These are phyloP conservation scores for Wallacemonas sp. DNA, from an alignment of 208 protist species.

Conservation along the genomic window DNA sequence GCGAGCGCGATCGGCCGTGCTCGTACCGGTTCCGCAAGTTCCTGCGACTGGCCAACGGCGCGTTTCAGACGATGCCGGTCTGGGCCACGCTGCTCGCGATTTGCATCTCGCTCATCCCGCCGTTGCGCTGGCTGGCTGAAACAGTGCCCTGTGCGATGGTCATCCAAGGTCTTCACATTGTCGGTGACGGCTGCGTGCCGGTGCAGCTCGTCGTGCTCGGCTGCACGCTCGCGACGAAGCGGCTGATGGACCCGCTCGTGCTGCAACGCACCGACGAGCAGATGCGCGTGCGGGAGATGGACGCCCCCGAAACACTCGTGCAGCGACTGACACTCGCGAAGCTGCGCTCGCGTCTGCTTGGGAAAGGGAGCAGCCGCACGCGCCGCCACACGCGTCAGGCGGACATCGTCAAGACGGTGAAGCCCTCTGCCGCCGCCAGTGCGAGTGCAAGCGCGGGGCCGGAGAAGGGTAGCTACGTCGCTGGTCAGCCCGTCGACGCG, in stretches of 20 bases:
- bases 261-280: slow-evolving; percentile 11
- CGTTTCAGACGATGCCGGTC: slow-evolving; percentile 22
- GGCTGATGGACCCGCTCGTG: slow-evolving; percentile 15
- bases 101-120: slow-evolving; percentile 36
- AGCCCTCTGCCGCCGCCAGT: neutral
- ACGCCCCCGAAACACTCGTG: neutral
- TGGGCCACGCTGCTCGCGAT: slow-evolving; percentile 37
- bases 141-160: slow-evolving; percentile 24
- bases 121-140: slow-evolving; percentile 30
- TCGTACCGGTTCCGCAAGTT: slow-evolving; percentile 16
- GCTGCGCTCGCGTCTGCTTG: neutral
- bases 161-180: slow-evolving; percentile 30
- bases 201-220: slow-evolving; percentile 46
- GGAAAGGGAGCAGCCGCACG: neutral
- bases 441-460: neutral
- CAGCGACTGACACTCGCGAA: slow-evolving; percentile 4
- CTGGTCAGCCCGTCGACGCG: neutral
- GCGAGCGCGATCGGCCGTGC: slow-evolving; percentile 18
- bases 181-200: slow-evolving; percentile 41
- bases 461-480: neutral
- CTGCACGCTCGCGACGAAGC: slow-evolving; percentile 30
- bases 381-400: neutral
- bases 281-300: slow-evolving; percentile 2
- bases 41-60: slow-evolving; percentile 6
- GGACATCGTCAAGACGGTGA: neutral